Conservation (phyloP, 2,329 filamentous ascomycete genomes). For the Colletotrichum camelliae region DNA sequence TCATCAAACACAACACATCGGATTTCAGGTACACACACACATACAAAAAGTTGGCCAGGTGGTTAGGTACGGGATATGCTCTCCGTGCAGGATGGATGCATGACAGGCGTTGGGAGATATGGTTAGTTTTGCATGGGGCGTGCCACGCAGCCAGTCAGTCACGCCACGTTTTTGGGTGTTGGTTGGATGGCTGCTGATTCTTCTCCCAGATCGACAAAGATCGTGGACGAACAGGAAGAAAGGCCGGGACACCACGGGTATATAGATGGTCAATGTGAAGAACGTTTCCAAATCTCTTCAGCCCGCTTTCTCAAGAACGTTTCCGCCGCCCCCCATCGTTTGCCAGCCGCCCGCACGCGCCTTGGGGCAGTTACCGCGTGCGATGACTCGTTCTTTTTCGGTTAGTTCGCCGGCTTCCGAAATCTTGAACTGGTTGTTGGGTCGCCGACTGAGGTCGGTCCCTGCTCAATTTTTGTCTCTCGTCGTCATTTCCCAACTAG, state of each 20-base stretch:
- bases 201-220: neutral
- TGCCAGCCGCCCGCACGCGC: neutral
- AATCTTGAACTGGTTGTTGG: neutral
- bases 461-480: neutral
- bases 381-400: neutral
- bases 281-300: neutral
- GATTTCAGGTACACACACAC: neutral
- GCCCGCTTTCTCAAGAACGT: neutral
- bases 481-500: neutral
- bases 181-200: slow-evolving; percentile 8
- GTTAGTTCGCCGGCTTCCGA: slow-evolving; percentile 3
- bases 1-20: neutral
- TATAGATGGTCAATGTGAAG: slow-evolving; percentile 21
- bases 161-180: neutral
- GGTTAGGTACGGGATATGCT: slow-evolving; percentile 12
- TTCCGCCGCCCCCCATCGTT: neutral
- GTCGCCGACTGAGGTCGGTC: neutral
- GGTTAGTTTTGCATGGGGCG: slow-evolving; percentile 18
- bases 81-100: slow-evolving; percentile 16
- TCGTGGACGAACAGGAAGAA: neutral
- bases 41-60: neutral
- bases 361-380: neutral
- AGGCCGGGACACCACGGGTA: slow-evolving; percentile 11
- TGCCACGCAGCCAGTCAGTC: neutral
- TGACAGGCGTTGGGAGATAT: slow-evolving; percentile 21